These are phyloP conservation scores for Puccinia coronata DNA, from an alignment of 1,284 basidiomycete species.

Conservation along the genomic window DNA sequence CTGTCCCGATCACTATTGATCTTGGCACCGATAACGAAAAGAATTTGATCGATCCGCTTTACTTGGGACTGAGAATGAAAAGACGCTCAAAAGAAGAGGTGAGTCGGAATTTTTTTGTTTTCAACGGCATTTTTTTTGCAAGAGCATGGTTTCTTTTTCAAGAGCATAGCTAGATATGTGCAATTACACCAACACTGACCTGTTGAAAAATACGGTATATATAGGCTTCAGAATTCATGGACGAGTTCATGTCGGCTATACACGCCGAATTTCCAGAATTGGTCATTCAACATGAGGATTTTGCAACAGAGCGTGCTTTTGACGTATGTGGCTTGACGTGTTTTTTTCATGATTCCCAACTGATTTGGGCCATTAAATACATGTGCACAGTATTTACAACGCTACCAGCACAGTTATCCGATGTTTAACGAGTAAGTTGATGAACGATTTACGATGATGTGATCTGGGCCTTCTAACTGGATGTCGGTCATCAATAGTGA, in stretches of 20 bases:
- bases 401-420: conserved; percentile 72
- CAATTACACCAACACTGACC: not conserved
- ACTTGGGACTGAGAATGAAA: conserved; percentile 77
- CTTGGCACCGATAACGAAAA: conserved; percentile 84
- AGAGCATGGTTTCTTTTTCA: no score
- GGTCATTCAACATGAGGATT: conserved; percentile 62
- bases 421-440: conserved; percentile 73
- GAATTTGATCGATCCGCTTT: conserved; percentile 82
- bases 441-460: not conserved
- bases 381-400: conserved; percentile 67
- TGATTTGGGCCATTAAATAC: not conserved
- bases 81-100: conserved; percentile 70
- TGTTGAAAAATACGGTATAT: conserved; percentile 13
- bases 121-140: no score
- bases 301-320: conserved; percentile 58
- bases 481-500: conserved; percentile 39
- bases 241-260: conserved; percentile 87
- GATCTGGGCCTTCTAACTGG: not conserved
- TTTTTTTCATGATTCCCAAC: not conserved
- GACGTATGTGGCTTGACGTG: conserved; percentile 31
- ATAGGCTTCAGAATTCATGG: conserved; percentile 72
- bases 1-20: conserved; percentile 80
- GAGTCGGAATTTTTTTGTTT: conserved; percentile 53
- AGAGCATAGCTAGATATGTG: not conserved
- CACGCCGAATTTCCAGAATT: conserved; percentile 70